Conservation (phyloP, 768 basidiomycete species). For the Auriscalpium orientale region DNA sequence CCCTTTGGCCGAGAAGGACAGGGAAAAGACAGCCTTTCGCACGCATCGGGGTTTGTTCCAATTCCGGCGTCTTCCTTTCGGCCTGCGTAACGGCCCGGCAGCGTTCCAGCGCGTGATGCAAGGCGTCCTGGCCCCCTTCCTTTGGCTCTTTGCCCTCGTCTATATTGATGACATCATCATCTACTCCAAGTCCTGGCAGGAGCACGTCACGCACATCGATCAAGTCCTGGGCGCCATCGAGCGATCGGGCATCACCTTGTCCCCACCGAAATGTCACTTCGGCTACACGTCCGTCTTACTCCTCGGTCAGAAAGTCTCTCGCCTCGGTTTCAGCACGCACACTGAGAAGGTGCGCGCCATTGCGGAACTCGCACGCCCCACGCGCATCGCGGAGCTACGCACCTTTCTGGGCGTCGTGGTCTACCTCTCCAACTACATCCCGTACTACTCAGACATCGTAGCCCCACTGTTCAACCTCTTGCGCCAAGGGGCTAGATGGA, state of each 20-base stretch:
- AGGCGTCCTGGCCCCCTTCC: conserved; percentile 24
- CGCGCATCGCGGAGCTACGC: conserved; percentile 9
- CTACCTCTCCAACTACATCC: conserved; percentile 30
- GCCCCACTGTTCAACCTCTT: conserved; percentile 27
- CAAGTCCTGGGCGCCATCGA: conserved; percentile 10
- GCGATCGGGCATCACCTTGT: neutral
- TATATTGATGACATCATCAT: conserved; percentile 39
- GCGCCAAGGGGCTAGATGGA: conserved; percentile 19
- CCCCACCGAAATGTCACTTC: neutral
- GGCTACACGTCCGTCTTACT: neutral
- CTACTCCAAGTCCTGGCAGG: conserved; percentile 21
- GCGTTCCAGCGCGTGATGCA: conserved; percentile 36
- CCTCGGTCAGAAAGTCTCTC: conserved; percentile 15
- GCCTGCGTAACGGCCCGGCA: conserved; percentile 20
- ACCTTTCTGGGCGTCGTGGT: conserved; percentile 22
- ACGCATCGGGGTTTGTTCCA: conserved; percentile 32
- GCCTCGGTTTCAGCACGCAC: conserved; percentile 6
- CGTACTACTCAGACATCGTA: conserved; percentile 27
- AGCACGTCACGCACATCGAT: conserved; percentile 22
- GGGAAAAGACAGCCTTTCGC: conserved; percentile 29
- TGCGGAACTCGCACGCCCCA: conserved; percentile 4
- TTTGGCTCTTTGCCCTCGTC: conserved; percentile 33
- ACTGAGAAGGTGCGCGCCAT: conserved; percentile 18
- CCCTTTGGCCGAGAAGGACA: conserved; percentile 18
- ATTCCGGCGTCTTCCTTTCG: conserved; percentile 33